A percentile compares a stretch with the other conserved stretches of the same genome.
phyloP scores from a whole-genome alignment of 2,329 filamentous ascomycete genomes.

The Colletotrichum spinosum region DNA sequence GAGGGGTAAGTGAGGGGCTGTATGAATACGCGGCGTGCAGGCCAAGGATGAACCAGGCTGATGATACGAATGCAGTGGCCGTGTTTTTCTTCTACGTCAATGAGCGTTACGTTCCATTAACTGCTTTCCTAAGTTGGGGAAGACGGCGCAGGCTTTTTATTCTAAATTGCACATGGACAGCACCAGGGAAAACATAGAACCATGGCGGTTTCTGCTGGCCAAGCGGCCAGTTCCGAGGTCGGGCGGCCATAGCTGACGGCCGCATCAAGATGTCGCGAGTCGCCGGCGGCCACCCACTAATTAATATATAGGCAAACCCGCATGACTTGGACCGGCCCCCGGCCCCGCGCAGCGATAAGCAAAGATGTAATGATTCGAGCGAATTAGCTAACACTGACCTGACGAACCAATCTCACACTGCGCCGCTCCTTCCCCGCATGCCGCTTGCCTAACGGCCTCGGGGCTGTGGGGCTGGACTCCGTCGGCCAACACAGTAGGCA shows the following conservation, averaged over 20 bases:
- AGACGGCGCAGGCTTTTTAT: too few species aligned
- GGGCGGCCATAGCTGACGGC: constrained; percentile 35
- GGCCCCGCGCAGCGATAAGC: constrained; percentile 21
- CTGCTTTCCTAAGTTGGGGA: too few species aligned
- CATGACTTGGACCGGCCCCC: too few species aligned
- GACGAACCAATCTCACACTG: constrained; percentile 17
- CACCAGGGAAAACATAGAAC: constrained; percentile 9
- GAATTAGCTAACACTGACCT: constrained; percentile 30
- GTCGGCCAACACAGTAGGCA: background rate
- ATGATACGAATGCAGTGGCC: too few species aligned
- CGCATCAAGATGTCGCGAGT: constrained; percentile 11
- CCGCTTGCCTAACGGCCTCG: constrained; percentile 8
- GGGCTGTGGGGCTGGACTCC: constrained; percentile 7
- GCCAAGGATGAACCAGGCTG: too few species aligned
- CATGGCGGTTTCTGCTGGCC: constrained; percentile 1
- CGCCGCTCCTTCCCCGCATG: constrained; percentile 18
- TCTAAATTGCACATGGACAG: too few species aligned
- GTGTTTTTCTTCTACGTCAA: too few species aligned
- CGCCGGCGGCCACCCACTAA: constrained; percentile 22
- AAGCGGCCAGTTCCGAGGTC: constrained; percentile 48
- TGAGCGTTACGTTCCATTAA: too few species aligned
- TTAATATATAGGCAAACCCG: background rate
- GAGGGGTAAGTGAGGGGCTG: constrained; percentile 20
- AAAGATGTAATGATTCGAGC: constrained; percentile 28
- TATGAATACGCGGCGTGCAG: background rate